Conservation (phyloP, 1,284 basidiomycete species). For the Hypsizygus ulmarius region DNA sequence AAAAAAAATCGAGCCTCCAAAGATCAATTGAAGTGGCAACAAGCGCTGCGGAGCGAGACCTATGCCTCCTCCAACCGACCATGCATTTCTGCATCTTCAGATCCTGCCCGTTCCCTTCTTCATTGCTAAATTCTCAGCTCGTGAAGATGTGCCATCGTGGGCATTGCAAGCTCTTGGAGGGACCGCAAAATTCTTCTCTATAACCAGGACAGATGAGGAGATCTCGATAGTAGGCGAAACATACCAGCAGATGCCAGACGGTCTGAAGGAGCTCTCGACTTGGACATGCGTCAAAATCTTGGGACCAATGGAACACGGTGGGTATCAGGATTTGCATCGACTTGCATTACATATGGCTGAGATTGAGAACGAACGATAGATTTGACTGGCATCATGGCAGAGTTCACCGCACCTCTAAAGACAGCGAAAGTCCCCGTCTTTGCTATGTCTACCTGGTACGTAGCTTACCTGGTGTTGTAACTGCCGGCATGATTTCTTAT, state of each 20-base stretch:
- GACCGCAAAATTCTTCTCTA: conserved; percentile 44
- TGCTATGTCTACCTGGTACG: conserved; percentile 67
- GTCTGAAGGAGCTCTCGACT: conserved; percentile 35
- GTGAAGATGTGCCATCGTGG: conserved; percentile 29
- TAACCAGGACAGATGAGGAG: conserved; percentile 61
- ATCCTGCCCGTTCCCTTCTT: conserved; percentile 56
- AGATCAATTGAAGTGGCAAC: too few relatives aligned
- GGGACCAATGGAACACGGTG: conserved; percentile 68
- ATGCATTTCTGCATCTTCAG: conserved; percentile 47
- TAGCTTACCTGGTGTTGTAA: background rate
- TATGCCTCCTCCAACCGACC: conserved; percentile 51
- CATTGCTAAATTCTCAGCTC: conserved; percentile 48
- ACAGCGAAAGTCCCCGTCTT: conserved; percentile 56
- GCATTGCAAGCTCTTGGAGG: conserved; percentile 29
- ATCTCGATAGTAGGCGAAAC: conserved; percentile 56
- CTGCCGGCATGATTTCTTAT: background rate
- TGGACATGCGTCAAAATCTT: conserved; percentile 63
- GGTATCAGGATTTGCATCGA: conserved; percentile 16
- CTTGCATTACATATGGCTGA: background rate
- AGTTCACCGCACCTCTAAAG: conserved; percentile 57
- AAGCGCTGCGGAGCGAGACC: background rate
- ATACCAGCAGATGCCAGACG: conserved; percentile 33
- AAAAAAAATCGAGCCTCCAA: too few relatives aligned
- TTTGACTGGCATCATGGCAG: conserved; percentile 58
- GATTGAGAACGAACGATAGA: conserved; percentile 29